Percentiles rank a stretch among this genome's conserved stretches.
These are phyloP conservation scores for Podospora pseudoanserina DNA, from an alignment of 495 filamentous ascomycete species.

Conservation along the genomic window DNA sequence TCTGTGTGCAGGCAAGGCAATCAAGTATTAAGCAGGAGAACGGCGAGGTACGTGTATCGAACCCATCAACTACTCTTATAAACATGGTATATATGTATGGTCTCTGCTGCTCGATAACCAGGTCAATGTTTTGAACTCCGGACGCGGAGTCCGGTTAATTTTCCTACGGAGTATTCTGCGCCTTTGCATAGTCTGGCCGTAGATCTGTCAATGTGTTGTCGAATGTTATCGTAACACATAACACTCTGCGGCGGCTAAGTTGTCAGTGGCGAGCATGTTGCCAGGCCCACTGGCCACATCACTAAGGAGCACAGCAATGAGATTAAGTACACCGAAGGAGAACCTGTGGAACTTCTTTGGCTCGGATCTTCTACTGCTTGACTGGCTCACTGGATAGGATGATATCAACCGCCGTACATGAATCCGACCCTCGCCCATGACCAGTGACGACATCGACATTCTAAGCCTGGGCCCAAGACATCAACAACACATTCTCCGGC, in stretches of 20 bases:
- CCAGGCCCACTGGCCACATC: not conserved
- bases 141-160: not conserved
- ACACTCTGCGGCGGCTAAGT: not conserved
- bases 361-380: not conserved
- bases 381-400: not conserved
- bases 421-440: not conserved
- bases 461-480: not conserved
- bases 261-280: not conserved
- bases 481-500: not conserved
- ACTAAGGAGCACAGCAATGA: not conserved
- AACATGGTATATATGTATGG: not conserved
- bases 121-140: not conserved
- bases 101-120: not conserved
- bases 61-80: not conserved
- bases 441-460: not conserved
- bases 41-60: not conserved
- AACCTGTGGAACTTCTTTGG: not conserved
- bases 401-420: not conserved
- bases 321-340: not conserved
- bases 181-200: not conserved
- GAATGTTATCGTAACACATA: not conserved
- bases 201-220: not conserved
- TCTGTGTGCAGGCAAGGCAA: not conserved
- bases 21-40: not conserved
- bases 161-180: not conserved